These are phyloP conservation scores for Diutina pseudorugosa DNA, from an alignment of 1,139 yeast species.

Conservation along the genomic window DNA sequence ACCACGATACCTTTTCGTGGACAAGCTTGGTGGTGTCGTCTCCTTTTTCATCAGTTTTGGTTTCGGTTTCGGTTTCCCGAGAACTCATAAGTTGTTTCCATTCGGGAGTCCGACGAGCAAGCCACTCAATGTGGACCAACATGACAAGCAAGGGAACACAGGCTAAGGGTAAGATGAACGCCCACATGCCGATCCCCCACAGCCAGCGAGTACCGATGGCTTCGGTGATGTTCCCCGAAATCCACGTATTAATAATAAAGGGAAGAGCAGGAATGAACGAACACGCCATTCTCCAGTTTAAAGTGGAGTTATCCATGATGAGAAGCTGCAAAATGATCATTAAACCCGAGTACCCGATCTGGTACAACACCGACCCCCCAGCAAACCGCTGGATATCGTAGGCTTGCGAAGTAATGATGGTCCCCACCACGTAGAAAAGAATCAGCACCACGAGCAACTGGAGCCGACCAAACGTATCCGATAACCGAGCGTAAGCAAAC, in stretches of 20 bases:
- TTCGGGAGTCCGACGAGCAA: slow-evolving; percentile 41
- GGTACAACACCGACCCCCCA: not conserved
- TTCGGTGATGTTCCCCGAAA: not conserved
- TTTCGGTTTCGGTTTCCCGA: not conserved
- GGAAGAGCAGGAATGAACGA: slow-evolving; percentile 5
- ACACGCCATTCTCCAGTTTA: slow-evolving; percentile 9
- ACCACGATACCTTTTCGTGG: not conserved
- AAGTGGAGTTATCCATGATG: not conserved
- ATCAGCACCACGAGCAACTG: not conserved
- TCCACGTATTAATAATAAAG: slow-evolving; percentile 2
- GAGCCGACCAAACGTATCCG: slow-evolving; percentile 1
- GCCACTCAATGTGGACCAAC: slow-evolving; percentile 40
- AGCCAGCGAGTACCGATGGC: slow-evolving; percentile 3
- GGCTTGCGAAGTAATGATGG: slow-evolving; percentile 2
- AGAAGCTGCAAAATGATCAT: not conserved
- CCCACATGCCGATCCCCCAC: slow-evolving; percentile 56
- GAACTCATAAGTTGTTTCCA: slow-evolving; percentile 15
- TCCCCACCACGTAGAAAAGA: slow-evolving; percentile 2
- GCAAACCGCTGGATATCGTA: slow-evolving; percentile 2
- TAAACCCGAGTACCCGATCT: not conserved
- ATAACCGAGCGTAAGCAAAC: not conserved
- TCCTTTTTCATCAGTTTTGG: slow-evolving; percentile 10
- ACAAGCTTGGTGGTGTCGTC: not conserved
- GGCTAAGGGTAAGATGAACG: slow-evolving; percentile 56
- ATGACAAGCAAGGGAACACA: slow-evolving; percentile 46